A percentile compares a stretch with the other conserved stretches of the same genome.
These are phyloP conservation scores for Thinopyrum obtusiflorum DNA, from an alignment of 202 grass and related monocot genomes.

Conservation along the genomic window DNA sequence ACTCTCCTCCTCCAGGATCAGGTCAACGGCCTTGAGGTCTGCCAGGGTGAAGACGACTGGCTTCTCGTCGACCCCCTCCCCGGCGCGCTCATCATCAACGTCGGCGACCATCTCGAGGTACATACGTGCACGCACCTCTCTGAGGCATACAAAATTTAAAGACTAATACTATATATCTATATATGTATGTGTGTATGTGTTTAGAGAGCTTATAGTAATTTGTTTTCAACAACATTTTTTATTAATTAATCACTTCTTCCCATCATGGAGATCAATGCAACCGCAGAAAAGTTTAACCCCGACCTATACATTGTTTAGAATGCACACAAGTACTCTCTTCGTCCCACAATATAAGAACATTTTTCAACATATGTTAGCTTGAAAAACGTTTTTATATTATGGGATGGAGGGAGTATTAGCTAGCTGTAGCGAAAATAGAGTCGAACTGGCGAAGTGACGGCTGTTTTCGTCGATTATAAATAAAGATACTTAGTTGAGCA, in stretches of 20 bases:
- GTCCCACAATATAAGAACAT: too few relatives aligned
- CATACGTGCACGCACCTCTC: too few relatives aligned
- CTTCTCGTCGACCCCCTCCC: constrained; percentile 60
- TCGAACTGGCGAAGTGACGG: too few relatives aligned
- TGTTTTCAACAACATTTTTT: too few relatives aligned
- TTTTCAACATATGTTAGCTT: too few relatives aligned
- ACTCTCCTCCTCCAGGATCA: constrained; percentile 75
- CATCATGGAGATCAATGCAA: neutral
- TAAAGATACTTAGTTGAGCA: neutral
- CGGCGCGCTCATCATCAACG: constrained; percentile 52
- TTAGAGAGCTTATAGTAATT: too few relatives aligned
- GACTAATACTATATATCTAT: too few relatives aligned
- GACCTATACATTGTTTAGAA: neutral
- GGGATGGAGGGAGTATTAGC: too few relatives aligned
- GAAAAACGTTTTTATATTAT: too few relatives aligned
- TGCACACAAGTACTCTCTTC: neutral
- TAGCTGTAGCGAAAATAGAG: neutral
- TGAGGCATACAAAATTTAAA: too few relatives aligned
- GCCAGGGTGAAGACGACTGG: constrained; percentile 34
- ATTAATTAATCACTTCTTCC: neutral
- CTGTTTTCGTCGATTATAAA: neutral
- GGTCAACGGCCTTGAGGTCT: constrained; percentile 65
- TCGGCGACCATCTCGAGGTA: constrained; percentile 92
- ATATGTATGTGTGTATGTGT: too few relatives aligned
- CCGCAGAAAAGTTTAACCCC: neutral